Evolutionary conservation across 768 basidiomycete genomes (phyloP), one percentile per base, ranked within the genome.

Genomic region (Hygrocybe punicea): DNA sequence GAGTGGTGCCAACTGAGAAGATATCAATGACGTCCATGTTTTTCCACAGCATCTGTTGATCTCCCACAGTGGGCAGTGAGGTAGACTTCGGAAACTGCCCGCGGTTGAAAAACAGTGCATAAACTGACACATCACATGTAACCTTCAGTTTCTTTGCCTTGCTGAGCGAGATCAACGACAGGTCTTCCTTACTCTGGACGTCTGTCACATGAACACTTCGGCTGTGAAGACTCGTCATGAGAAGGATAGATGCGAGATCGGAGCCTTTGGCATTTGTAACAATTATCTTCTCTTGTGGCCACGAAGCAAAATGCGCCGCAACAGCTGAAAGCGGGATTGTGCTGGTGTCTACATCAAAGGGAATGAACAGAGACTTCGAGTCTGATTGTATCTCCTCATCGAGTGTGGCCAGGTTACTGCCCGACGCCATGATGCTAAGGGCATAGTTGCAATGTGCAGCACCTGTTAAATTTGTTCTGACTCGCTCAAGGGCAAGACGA

Each of bases 101-200:
- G 45, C 75, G 78, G 2, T 82, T 83, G 76, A 92, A 95, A 83
- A 97, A 98, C 53, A 99, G 76, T 16, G 91, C 82, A 71, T 89
- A 98, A 50, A 98, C 81, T 13, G 94, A 86, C 33, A 97, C 92
- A 63, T 99, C 97, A 71, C 96, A 98, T 3, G 96, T 98, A 50
- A 98, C 96, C 65, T 91, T 89, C 64, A 98, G 82, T 11, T 89
- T 79, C 76, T 93, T 95, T 40, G 87, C 87, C 76, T 99, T 99
- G 81, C 93, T 94, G 37, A 99, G 79, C 2, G 89, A 86, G 68
- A 99, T 98, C 57, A 99, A 76, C 29, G 89, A 78, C 48, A 99
- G 77, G 66, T 98, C 97, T 54, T 95, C 93, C 62, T 83, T 81
- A 60, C 80, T 88, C 59, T 86, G 85, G 33, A 98, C 91, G 64